These are phyloP conservation scores for Coemansia sp. DNA, from an alignment of 192 early-diverging fungal genomes.

Conservation along the genomic window DNA sequence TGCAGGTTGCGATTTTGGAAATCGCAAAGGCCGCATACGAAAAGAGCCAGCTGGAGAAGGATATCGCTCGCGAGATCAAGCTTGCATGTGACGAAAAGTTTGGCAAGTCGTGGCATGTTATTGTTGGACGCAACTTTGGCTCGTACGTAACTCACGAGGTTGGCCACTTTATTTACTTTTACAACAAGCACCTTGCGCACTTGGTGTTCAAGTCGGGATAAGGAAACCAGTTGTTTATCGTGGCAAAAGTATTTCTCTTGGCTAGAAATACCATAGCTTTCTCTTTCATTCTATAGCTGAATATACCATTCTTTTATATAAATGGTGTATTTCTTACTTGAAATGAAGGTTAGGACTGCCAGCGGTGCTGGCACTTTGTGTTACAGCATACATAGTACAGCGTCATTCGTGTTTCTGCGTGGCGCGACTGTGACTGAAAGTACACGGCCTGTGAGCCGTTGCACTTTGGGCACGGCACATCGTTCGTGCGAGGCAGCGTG, in stretches of 20 bases:
- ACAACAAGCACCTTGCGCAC: constrained; percentile 90
- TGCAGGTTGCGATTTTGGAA: constrained; percentile 91
- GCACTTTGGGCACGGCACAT: constrained; percentile 64
- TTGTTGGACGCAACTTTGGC: constrained; percentile 99
- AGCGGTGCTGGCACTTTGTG: constrained; percentile 67
- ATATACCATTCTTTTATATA: constrained; percentile 3
- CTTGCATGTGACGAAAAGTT: constrained; percentile 98
- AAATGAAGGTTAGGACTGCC: constrained; percentile 51
- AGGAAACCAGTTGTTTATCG: constrained; percentile 7
- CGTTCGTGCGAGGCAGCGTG: constrained; percentile 67
- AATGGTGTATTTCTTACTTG: neutral
- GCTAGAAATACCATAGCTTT: neutral
- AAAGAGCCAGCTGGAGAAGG: constrained; percentile 96
- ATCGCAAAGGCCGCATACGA: constrained; percentile 84
- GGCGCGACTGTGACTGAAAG: constrained; percentile 72
- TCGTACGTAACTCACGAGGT: constrained; percentile 97
- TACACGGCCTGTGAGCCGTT: constrained; percentile 64
- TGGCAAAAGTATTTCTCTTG: neutral
- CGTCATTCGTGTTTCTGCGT: constrained; percentile 74
- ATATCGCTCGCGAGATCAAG: constrained; percentile 97
- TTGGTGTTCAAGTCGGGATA: constrained; percentile 91
- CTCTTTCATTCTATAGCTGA: constrained; percentile 6
- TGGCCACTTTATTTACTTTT: constrained; percentile 99
- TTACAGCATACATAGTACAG: constrained; percentile 79
- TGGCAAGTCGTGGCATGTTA: constrained; percentile 97